Conservation (phyloP, 2,329 filamentous ascomycete genomes). For the Dactylellina cionopaga region DNA sequence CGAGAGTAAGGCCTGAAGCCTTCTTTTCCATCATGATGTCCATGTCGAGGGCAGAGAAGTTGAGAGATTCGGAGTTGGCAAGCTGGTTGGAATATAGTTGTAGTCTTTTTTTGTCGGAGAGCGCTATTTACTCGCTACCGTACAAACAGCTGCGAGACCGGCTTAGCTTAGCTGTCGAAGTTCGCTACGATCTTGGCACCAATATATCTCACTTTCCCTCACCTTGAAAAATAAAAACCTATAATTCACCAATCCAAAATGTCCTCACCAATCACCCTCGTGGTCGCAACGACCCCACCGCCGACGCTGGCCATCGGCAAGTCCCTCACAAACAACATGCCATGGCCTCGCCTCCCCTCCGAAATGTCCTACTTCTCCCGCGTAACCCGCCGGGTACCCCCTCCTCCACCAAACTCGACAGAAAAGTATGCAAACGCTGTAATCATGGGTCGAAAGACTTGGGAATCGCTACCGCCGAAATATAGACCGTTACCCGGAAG, state of each 20-base stretch:
- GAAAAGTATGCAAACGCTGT: slow-evolving; percentile 73
- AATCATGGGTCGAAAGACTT: slow-evolving; percentile 97
- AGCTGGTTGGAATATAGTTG: too few species aligned
- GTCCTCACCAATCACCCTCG: slow-evolving; percentile 77
- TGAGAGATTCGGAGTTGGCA: not conserved
- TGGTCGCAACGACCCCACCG: slow-evolving; percentile 87
- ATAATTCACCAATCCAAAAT: not conserved
- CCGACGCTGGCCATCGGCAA: slow-evolving; percentile 81
- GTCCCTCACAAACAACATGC: slow-evolving; percentile 73
- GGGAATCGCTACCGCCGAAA: slow-evolving; percentile 82
- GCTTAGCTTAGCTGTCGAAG: too few species aligned
- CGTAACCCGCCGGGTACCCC: slow-evolving; percentile 75
- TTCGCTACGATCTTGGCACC: slow-evolving; percentile 13
- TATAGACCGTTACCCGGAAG: slow-evolving; percentile 83
- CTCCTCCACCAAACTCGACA: slow-evolving; percentile 56
- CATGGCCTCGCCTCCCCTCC: slow-evolving; percentile 86
- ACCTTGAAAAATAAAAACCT: slow-evolving; percentile 15
- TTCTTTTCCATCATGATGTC: slow-evolving; percentile 38
- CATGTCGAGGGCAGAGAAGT: slow-evolving; percentile 5
- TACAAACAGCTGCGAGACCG: too few species aligned
- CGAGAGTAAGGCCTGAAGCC: slow-evolving; percentile 69
- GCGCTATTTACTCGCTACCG: too few species aligned
- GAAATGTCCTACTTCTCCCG: slow-evolving; percentile 97
- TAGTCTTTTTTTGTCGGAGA: too few species aligned
- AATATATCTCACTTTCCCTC: slow-evolving; percentile 6